Evolutionary conservation across 139 green algal species (phyloP), one percentile per base, ranked within the genome.

Genomic region (Chlamydomonas applanata): DNA sequence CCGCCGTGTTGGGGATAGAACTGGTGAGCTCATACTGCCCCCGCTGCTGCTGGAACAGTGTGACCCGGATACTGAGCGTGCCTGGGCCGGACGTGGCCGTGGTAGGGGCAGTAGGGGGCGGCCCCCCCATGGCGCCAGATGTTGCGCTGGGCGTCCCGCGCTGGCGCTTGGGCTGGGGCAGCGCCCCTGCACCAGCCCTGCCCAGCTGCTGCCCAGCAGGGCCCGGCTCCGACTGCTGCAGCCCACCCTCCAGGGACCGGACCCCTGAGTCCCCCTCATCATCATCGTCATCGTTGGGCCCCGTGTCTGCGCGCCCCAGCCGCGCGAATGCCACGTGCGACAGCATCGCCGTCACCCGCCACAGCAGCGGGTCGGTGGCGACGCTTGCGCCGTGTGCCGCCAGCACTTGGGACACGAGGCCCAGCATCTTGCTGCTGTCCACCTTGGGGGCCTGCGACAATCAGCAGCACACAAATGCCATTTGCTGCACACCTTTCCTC

Each of bases 1-100:
- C 45, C 1, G 68, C 52, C 0, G 20, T 66, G 22, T 71, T 75
- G 27, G 79, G 69, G 13, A 80, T 74, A 14, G 60, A 68, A 0
- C 69, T 68, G 14, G 74, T 67, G n/a, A 80, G 44, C 46, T 80
- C 73, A 20, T 75, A 25, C 9, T 33, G 25, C 5, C 73, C 79
- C 0, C 79, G 68, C 49, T 78, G 79, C 49, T 75, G 73, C 29
- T 78, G 69, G 0, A 69, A 75, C 11, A 83, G 30, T 0, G 63
- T 76, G 19, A 76, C 34, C 54, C 53, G 7, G 54, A 34, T 56
- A 24, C 53, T 32, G 30, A 49, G 4, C n/a, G 46, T 36, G 3
- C 45, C 35, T 27, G 44, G n/a, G 3, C 5, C 13, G 5, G 29
- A 3, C 11, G 11, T 17, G 11, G 34, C 24, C 29, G 32, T 16